Conservation (phyloP, 345 rosid species). For the Rhizophora apiculata region DNA sequence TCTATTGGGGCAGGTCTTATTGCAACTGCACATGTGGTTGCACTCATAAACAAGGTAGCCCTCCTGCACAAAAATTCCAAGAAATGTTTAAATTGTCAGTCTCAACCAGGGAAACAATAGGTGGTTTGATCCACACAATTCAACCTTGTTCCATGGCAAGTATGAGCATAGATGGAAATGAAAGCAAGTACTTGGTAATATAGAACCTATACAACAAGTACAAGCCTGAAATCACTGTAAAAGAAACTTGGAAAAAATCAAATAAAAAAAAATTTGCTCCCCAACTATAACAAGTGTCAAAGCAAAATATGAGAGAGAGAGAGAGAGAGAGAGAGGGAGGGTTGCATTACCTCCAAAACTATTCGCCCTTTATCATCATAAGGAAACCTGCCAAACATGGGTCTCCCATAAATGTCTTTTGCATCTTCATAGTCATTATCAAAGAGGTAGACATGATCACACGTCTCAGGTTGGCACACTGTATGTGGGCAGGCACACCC, state of each 20-base stretch:
- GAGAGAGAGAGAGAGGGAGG: background rate
- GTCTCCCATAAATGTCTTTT: slow-evolving; percentile 70
- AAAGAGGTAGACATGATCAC: slow-evolving; percentile 92
- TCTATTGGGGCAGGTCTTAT: slow-evolving; percentile 70
- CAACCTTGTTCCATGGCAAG: too few species aligned
- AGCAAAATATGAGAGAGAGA: background rate
- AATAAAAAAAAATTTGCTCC: background rate
- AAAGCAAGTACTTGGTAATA: too few species aligned
- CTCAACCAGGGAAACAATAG: background rate
- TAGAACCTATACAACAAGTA: too few species aligned
- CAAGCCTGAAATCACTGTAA: too few species aligned
- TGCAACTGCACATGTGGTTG: slow-evolving; percentile 74
- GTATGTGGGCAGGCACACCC: slow-evolving; percentile 64
- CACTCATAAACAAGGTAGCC: slow-evolving; percentile 98
- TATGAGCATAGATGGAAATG: too few species aligned
- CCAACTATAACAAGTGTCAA: background rate
- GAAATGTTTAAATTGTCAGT: slow-evolving; percentile 9
- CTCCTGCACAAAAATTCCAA: slow-evolving; percentile 52
- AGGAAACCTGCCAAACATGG: slow-evolving; percentile 75
- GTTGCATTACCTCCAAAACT: slow-evolving; percentile 67
- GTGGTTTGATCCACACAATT: background rate
- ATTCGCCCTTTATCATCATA: slow-evolving; percentile 75
- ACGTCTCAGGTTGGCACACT: slow-evolving; percentile 60
- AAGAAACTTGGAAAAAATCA: background rate
- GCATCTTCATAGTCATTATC: slow-evolving; percentile 88